Base-by-base conservation (phyloP, 768 basidiomycete species). In the Mrakia hoshinonis region DNA sequence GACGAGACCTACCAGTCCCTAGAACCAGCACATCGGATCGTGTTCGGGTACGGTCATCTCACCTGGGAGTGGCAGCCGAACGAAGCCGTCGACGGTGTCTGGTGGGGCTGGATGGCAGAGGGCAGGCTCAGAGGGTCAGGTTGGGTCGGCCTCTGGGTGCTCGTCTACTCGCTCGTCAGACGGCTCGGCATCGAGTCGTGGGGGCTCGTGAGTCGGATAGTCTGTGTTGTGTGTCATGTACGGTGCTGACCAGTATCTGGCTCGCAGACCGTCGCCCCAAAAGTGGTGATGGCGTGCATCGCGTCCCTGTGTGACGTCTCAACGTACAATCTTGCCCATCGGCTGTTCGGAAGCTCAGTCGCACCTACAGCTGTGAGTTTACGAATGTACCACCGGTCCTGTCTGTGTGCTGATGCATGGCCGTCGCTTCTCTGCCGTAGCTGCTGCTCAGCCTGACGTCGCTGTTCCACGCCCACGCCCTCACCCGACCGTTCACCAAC, bases 1-100 rank as follows among this genome's bases (percentile, higher is more conserved):
- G 96, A 99, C 79, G 96, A 98, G 80, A 95, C 90, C 79, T 97
- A 89, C 76, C 96, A 99, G 78, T 85, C 92, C 7, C 84, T 98
- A 54, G 96, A 99, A 78, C 89, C 91, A 58, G 96, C 96, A 0
- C 90, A 98, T 78, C 83, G 83, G 69, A 80, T 87, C 52, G 91
- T 96, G 63, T 98, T 91, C 78, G 92, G 93, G 58, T 92, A 92
- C 80, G 93, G 51, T 22, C 46, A 64, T 39, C 72, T 2, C 51
- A 97, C 94, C 29, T 99, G 96, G 96, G 96, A 99, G 82, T 99
- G 96, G 96, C 81, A 74, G 22, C 61, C 34, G 24, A 73, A 73
- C 51, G 26, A 61, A 39, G 55, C 31, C 4, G 62, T 68, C 11
- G 10, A 43, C 11, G 67, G 49, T 20, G 66, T 47, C 15, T 36